phyloP scores from a whole-genome alignment of 2,329 filamentous ascomycete species.

The Stromatinia cepivora region DNA sequence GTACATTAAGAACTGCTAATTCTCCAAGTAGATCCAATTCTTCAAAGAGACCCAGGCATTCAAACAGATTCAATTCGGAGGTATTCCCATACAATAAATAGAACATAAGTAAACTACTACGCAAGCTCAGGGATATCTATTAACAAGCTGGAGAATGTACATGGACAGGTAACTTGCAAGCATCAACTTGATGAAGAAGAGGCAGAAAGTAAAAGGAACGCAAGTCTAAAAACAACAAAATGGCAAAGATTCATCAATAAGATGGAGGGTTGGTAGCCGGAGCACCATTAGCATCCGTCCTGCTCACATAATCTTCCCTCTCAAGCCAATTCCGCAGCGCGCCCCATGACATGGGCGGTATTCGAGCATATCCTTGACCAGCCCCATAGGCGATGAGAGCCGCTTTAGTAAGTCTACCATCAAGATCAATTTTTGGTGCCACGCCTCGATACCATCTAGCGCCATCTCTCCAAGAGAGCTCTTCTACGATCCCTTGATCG shows the following conservation, averaged over 20 bases:
- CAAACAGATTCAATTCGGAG: not conserved
- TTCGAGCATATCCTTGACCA: not conserved
- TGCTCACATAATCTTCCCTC: no score
- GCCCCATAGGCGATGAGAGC: not conserved
- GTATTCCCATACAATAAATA: not conserved
- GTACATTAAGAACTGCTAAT: not conserved
- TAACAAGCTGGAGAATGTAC: not conserved
- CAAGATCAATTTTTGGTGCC: not conserved
- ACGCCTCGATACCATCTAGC: not conserved
- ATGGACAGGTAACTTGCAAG: not conserved
- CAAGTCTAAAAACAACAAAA: not conserved
- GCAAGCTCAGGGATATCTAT: no score
- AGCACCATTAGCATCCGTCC: not conserved
- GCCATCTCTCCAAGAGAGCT: not conserved
- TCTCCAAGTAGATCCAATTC: not conserved
- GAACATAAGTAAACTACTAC: not conserved
- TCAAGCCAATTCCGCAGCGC: not conserved
- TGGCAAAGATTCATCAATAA: not conserved
- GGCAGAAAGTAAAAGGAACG: not conserved
- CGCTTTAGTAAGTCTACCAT: not conserved
- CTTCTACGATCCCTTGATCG: not conserved
- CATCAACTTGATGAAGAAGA: not conserved
- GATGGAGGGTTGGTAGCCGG: not conserved
- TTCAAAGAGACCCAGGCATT: not conserved
- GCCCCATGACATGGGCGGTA: not conserved